Evolutionary conservation across 768 basidiomycete genomes (phyloP).

Genomic region (Lanmaoa rubissima): DNA sequence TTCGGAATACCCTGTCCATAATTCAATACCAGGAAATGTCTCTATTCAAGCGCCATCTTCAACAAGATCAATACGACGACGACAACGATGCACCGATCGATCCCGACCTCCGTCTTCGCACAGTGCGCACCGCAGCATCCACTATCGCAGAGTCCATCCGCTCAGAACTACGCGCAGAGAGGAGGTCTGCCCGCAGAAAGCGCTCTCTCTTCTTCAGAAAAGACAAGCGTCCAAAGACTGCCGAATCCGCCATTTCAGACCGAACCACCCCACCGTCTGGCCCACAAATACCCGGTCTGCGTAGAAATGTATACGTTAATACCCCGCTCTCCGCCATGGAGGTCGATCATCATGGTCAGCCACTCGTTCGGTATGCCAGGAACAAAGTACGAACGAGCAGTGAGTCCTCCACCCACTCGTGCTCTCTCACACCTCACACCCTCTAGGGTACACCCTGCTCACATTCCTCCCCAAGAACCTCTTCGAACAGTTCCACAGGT

Average conservation of each 20-base stretch:
- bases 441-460: conserved; percentile 80
- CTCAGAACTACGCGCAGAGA: conserved; percentile 67
- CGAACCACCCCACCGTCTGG: conserved; percentile 14
- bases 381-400: conserved; percentile 96
- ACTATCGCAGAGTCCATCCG: conserved; percentile 85
- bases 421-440: neutral
- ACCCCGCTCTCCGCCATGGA: conserved; percentile 61
- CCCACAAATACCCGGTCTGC: conserved; percentile 44
- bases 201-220: conserved; percentile 59
- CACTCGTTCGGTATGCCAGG: conserved; percentile 71
- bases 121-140: conserved; percentile 90
- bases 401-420: conserved; percentile 40
- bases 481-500: conserved; percentile 92
- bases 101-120: conserved; percentile 82
- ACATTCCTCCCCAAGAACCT: conserved; percentile 94
- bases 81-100: conserved; percentile 72
- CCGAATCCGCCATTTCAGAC: conserved; percentile 33
- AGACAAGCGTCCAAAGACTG: conserved; percentile 41
- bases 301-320: conserved; percentile 84
- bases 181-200: conserved; percentile 47
- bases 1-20: conserved; percentile 17
- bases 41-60: conserved; percentile 38
- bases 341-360: conserved; percentile 71
- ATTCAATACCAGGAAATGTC: conserved; percentile 30
- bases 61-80: conserved; percentile 44